Evolutionary conservation across 106 monocot genomes (phyloP), one percentile per base, ranked within the genome.

Genomic region (Dendrobium chrysotoxum): DNA sequence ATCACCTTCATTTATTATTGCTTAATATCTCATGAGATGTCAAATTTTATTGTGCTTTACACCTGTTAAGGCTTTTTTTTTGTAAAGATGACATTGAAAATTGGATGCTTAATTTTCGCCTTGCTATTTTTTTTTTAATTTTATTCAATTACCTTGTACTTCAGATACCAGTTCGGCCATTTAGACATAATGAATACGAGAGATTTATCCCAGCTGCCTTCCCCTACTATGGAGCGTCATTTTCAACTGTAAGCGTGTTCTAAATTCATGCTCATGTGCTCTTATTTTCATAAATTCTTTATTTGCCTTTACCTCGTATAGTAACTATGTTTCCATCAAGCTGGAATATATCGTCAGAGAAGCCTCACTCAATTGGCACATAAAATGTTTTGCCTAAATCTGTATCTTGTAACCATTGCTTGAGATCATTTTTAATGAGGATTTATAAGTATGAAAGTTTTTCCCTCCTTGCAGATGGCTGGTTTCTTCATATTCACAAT

Each of bases 91-190:
- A 8, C 11, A 46, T 46, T 7, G 0, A 46, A 7, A 13, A 50
- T 50, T 11, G 2, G 50, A 50, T 15, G 50, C 13, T 50, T 50
- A 50, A 50, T 50, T 50, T 50, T 50, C 13, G 13, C 50, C 13
- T 50, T 50, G 13, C 16, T 50, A 46, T 46, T n/a, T 58, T 58
- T 17, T n/a, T 58, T 21, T 4, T 3, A 23, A 61, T n/a, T 16
- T 40, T 74, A 21, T 41, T 74, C 21, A 74, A 7, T 20, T 28
- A 21, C 41, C 8, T 42, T 2, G 35, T 61, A 1, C 73, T 88
- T 78, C 93, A 99, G 95, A 99, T 99, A 58, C 99, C 99, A 18
- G 95, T 93, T 71, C 53, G 93, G 16, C 99, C 95, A 58, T 95
- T 84, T 82, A 90, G 84, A 82, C 95, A 95, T 77, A 93, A 99